Percentiles rank a stretch among this genome's conserved stretches.
Evolutionary conservation across 192 early-diverging fungal species (phyloP).

Genomic region (Mortierella claussenii): DNA sequence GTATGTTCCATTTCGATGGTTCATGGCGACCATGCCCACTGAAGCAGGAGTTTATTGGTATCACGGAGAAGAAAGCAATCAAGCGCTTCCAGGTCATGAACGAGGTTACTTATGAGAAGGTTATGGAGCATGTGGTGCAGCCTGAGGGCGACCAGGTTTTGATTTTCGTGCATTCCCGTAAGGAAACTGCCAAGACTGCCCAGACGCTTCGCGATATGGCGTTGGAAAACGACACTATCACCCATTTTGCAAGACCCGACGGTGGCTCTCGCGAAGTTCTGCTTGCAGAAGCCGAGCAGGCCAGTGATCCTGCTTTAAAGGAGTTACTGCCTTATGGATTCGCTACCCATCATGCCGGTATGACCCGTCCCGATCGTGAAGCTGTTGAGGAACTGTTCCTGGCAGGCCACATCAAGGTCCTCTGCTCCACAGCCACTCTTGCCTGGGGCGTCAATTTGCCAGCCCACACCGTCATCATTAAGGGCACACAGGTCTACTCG

Average conservation of each 20-base stretch:
- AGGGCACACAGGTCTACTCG: conserved; percentile 97
- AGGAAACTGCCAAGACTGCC: conserved; percentile 97
- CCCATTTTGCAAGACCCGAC: conserved; percentile 83
- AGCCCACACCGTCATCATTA: conserved; percentile 98
- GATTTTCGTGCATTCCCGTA: conserved; percentile 97
- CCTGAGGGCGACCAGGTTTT: conserved; percentile 85
- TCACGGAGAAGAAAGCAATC: conserved; percentile 97
- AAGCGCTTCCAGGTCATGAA: conserved; percentile 96
- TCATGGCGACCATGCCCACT: conserved; percentile 94
- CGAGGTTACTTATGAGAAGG: conserved; percentile 96
- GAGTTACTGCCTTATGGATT: conserved; percentile 96
- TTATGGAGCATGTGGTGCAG: conserved; percentile 82
- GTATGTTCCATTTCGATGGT: conserved; percentile 95
- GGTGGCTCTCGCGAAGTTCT: conserved; percentile 88
- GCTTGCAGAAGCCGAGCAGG: conserved; percentile 78
- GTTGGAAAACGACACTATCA: conserved; percentile 86
- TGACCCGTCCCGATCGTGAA: conserved; percentile 91
- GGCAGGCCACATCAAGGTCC: conserved; percentile 89
- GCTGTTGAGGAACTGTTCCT: conserved; percentile 94
- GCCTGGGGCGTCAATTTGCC: conserved; percentile 99
- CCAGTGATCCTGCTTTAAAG: conserved; percentile 85
- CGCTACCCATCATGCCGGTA: conserved; percentile 97
- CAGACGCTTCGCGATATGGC: conserved; percentile 94
- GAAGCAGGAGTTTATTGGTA: conserved; percentile 95
- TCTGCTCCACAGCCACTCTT: conserved; percentile 96